phyloP scores from a whole-genome alignment of 257 asterid species.

The Primulina huaijiensis region DNA sequence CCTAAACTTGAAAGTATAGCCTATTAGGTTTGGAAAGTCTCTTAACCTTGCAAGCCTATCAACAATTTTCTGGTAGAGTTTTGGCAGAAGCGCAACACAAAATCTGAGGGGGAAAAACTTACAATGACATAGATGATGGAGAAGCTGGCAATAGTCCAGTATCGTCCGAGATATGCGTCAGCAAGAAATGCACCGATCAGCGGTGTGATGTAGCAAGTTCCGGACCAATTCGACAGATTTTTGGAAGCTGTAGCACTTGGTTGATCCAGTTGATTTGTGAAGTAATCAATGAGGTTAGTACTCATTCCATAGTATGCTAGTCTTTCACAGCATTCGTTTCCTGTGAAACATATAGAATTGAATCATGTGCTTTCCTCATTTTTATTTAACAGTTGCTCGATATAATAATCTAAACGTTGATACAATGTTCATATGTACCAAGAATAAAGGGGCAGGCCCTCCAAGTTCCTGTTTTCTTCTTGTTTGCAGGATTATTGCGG shows the following conservation, averaged over 20 bases:
- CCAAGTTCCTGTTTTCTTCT: conserved; percentile 73
- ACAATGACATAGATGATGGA: conserved; percentile 61
- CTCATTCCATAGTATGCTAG: conserved; percentile 74
- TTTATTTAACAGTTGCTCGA: not conserved
- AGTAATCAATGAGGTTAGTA: conserved; percentile 51
- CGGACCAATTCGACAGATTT: conserved; percentile 61
- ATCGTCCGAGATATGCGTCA: conserved; percentile 73
- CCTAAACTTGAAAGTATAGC: too few relatives aligned
- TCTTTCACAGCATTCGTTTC: conserved; percentile 68
- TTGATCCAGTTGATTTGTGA: conserved; percentile 46
- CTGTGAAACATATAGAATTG: conserved; percentile 22
- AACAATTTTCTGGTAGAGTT: not conserved
- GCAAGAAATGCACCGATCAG: conserved; percentile 69
- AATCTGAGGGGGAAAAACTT: conserved; percentile 20
- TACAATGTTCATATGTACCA: conserved; percentile 31
- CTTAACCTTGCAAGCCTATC: not conserved
- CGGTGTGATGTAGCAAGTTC: conserved; percentile 70
- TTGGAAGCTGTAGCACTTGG: conserved; percentile 57
- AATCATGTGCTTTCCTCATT: not conserved
- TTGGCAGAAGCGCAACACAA: not conserved
- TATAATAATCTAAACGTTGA: not conserved
- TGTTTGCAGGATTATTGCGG: conserved; percentile 59
- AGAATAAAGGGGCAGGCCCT: conserved; percentile 70
- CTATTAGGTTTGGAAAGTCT: too few relatives aligned
- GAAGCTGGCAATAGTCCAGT: conserved; percentile 69